Conservation (phyloP, 2,329 filamentous ascomycete genomes). For the Exophiala spinifera region DNA sequence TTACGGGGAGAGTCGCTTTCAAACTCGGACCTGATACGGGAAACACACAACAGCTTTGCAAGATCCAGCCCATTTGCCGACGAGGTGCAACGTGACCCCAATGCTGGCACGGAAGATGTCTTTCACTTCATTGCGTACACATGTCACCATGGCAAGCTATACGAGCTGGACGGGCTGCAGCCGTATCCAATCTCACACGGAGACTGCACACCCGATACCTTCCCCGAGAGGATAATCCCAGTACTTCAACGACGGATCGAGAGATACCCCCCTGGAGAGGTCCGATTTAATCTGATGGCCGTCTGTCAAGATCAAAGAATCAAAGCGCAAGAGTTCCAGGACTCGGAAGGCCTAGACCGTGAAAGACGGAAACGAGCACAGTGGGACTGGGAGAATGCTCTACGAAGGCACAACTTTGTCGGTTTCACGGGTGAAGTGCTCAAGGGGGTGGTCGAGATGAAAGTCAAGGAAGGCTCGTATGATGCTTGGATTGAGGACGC, state of each 20-base stretch:
- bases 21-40: constrained; percentile 68
- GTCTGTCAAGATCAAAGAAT: constrained; percentile 82
- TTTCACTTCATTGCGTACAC: constrained; percentile 99
- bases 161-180: constrained; percentile 93
- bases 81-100: constrained; percentile 72
- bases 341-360: constrained; percentile 70
- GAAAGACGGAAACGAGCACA: constrained; percentile 80
- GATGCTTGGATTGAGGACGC: constrained; percentile 77
- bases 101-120: constrained; percentile 77
- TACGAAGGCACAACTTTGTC: constrained; percentile 91
- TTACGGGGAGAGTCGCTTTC: constrained; percentile 68
- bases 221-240: constrained; percentile 77
- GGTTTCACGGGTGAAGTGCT: constrained; percentile 88
- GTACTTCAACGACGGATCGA: constrained; percentile 80
- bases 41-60: constrained; percentile 87
- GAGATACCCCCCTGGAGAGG: constrained; percentile 81
- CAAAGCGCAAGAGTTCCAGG: constrained; percentile 75
- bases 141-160: constrained; percentile 71
- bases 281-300: constrained; percentile 92
- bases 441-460: constrained; percentile 75
- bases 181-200: constrained; percentile 90
- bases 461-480: constrained; percentile 69
- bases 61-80: constrained; percentile 86
- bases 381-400: constrained; percentile 93
- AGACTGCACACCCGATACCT: constrained; percentile 64